These are phyloP conservation scores for Biscutella auriculata DNA, from an alignment of 441 rosid genomes.

Conservation along the genomic window DNA sequence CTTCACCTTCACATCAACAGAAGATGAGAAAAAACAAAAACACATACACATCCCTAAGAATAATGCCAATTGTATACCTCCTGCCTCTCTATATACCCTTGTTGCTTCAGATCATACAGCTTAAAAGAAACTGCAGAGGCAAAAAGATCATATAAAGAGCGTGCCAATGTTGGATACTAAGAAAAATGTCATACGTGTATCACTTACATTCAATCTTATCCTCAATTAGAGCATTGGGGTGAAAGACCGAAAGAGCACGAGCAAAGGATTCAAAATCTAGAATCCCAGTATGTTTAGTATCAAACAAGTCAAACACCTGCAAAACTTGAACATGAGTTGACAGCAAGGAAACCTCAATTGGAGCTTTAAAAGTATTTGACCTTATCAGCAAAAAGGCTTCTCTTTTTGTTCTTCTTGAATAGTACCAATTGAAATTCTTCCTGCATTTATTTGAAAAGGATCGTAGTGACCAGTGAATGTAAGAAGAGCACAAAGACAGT, in stretches of 20 bases:
- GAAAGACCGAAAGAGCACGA: slow-evolving; percentile 50
- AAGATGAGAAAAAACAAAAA: too few relatives aligned
- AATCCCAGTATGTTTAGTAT: slow-evolving; percentile 47
- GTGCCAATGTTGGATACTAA: not conserved
- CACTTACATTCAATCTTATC: slow-evolving; percentile 52
- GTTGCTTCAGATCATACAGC: slow-evolving; percentile 55
- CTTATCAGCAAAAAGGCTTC: slow-evolving; percentile 51
- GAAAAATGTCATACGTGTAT: not conserved
- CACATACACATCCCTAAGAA: too few relatives aligned
- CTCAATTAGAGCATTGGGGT: slow-evolving; percentile 41
- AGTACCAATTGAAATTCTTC: slow-evolving; percentile 49
- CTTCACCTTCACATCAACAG: too few relatives aligned
- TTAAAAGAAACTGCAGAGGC: slow-evolving; percentile 43
- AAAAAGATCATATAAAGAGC: slow-evolving; percentile 2
- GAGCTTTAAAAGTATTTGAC: slow-evolving; percentile 7
- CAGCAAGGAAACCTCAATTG: not conserved
- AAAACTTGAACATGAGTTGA: slow-evolving; percentile 1
- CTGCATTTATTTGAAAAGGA: slow-evolving; percentile 16
- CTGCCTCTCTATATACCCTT: slow-evolving; percentile 55
- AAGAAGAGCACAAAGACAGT: not conserved
- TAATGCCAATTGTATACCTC: too few relatives aligned
- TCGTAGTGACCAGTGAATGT: not conserved
- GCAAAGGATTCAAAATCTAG: slow-evolving; percentile 59
- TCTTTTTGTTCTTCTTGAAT: slow-evolving; percentile 40
- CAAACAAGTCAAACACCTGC: slow-evolving; percentile 64